phyloP scores from a whole-genome alignment of 371 early-diverging fungal genomes.

The Nematocida sp. region DNA sequence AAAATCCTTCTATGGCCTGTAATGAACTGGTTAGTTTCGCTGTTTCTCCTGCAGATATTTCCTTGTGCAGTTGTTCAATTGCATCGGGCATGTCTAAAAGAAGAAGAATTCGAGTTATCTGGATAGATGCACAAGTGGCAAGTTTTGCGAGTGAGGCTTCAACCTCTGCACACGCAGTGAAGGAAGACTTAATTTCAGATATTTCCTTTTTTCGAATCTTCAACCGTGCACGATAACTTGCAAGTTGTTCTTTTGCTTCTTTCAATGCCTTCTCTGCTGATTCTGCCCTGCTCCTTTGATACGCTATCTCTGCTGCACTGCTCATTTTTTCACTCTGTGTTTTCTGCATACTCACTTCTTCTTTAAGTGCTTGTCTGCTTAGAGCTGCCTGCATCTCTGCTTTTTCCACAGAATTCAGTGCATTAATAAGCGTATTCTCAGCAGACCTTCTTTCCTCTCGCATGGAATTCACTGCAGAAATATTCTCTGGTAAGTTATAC shows the following conservation, averaged over 20 bases:
- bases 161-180: not conserved
- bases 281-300: not conserved
- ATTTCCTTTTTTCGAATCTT: constrained; percentile 40
- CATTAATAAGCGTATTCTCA: not conserved
- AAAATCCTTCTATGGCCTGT: constrained; percentile 24
- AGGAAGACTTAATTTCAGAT: not conserved
- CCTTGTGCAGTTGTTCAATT: constrained; percentile 13
- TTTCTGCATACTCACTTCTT: not conserved
- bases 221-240: not conserved
- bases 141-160: constrained; percentile 30
- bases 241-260: constrained; percentile 5
- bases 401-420: not conserved
- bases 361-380: not conserved
- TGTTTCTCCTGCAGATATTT: constrained; percentile 25
- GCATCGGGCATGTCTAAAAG: constrained; percentile 21
- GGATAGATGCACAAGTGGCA: constrained; percentile 10
- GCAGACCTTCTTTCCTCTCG: not conserved
- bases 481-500: not conserved
- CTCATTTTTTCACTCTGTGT: constrained; percentile 7
- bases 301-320: constrained; percentile 17
- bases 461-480: not conserved
- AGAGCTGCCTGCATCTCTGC: not conserved
- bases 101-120: constrained; percentile 33
- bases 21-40: not conserved
- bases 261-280: not conserved